Conservation (phyloP, 1,139 yeast genomes). For the Geotrichum aggregatum region DNA sequence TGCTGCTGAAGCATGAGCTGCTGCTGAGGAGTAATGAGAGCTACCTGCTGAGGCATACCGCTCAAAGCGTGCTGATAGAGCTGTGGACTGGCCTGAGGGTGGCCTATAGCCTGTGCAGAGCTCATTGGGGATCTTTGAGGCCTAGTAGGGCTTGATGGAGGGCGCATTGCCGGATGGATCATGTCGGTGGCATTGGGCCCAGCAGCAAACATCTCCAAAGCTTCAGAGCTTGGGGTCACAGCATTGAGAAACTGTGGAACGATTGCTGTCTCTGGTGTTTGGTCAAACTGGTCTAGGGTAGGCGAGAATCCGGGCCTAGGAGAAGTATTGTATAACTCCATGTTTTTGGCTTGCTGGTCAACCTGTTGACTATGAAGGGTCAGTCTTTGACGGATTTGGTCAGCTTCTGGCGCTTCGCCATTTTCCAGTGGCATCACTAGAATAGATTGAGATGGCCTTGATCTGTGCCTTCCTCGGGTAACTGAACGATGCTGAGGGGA, state of each 20-base stretch:
- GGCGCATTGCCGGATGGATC: conserved; percentile 19
- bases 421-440: conserved; percentile 17
- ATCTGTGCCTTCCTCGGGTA: conserved; percentile 1
- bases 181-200: conserved; percentile 14
- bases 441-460: conserved; percentile 4
- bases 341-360: conserved; percentile 17
- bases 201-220: conserved; percentile 16
- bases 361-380: conserved; percentile 13
- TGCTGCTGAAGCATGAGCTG: conserved; percentile 18
- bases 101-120: background rate
- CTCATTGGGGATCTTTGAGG: background rate
- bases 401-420: conserved; percentile 15
- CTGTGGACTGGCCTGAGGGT: background rate
- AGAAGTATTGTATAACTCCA: conserved; percentile 27
- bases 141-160: conserved; percentile 11
- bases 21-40: conserved; percentile 19
- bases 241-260: conserved; percentile 26
- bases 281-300: conserved; percentile 24
- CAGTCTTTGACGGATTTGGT: conserved; percentile 17
- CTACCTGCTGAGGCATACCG: conserved; percentile 8
- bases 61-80: conserved; percentile 7
- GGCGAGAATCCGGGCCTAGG: conserved; percentile 30
- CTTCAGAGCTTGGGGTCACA: conserved; percentile 26
- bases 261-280: conserved; percentile 28
- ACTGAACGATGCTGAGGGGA: conserved; percentile 16